A percentile compares a stretch with the other conserved stretches of the same genome.
These are phyloP conservation scores for Chondrus crispus DNA, from an alignment of 23 red algal species.

Conservation along the genomic window DNA sequence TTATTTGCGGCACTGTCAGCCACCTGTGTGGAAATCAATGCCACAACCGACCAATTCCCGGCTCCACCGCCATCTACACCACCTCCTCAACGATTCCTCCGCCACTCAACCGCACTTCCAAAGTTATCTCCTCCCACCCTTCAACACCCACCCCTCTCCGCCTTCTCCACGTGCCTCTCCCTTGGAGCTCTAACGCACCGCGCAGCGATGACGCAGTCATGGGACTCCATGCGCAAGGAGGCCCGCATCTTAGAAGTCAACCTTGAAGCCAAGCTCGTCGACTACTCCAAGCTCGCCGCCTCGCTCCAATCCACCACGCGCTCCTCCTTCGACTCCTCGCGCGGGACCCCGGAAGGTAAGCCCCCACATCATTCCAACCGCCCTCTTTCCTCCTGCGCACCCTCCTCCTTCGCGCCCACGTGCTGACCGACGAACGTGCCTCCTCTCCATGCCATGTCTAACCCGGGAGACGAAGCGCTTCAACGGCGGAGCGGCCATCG, in stretches of 20 bases:
- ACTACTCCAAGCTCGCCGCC: constrained; percentile 70
- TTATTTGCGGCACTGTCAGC: no score
- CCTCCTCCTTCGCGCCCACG: no score
- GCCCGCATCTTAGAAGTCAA: constrained; percentile 90
- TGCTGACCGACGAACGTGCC: background rate
- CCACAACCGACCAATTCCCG: no score
- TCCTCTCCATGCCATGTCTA: background rate
- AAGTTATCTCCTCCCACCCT: no score
- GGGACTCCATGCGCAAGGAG: constrained; percentile 84
- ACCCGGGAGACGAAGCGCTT: constrained; percentile 54
- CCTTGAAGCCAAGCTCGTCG: constrained; percentile 75
- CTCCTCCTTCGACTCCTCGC: constrained; percentile 1
- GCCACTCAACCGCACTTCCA: no score
- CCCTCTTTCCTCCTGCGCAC: no score
- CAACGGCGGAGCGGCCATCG: constrained; percentile 31
- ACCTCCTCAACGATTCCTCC: no score
- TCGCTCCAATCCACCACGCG: constrained; percentile 50
- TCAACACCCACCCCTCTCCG: background rate
- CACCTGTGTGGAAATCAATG: no score
- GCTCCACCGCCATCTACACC: no score
- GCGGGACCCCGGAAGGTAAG: constrained; percentile 31
- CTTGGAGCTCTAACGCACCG: background rate
- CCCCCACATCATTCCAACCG: background rate
- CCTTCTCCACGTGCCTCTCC: background rate
- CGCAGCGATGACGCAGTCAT: constrained; percentile 59